Evolutionary conservation across 352 stramenopile species (phyloP), one percentile per base, ranked within the genome.

Genomic region (Globisporangium orthogonon): DNA sequence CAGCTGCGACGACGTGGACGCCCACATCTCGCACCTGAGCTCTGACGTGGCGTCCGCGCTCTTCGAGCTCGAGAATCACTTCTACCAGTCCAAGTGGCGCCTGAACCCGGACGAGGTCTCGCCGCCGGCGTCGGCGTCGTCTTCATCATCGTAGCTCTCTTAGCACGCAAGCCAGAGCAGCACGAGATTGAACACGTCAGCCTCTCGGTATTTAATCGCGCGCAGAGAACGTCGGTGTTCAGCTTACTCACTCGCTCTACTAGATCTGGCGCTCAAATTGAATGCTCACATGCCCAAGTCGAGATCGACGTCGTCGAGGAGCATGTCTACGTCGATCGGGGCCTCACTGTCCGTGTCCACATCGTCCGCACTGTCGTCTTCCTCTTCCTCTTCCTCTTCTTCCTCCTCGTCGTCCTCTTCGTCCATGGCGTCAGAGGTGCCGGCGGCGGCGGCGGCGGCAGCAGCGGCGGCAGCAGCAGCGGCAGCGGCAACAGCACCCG

Each of bases 31-130:
- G 33, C 81, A 93, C 63, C 65, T 93, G 52, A 89, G 74, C 59
- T 77, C 80, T 4, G 83, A 93, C 68, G 81, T 93, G 14, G 83
- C 78, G 53, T 89, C 80, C 23, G 83, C 80, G 41, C 62, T 93
- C 39, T 91, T 90, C 54, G 83, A 93, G 65, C 66, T 93, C 7
- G 80, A 93, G 67, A 86, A 82, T 50, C 83, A 93, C 62, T 93
- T 77, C 52, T 90, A 90, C 63, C 83, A 91, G 63, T 89, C 78
- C 66, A 89, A 89, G 58, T 93, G 83, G 83, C 69, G 80, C 13
- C 29, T 82, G 9, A 63, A 62, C 50, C 43, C 60, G 17, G 60
- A 61, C n/a, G 49, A 54, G 5, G 31, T 33, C 35, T 5, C 50
- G 3, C 10, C 23, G 41, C 13, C 6, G 30, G 17, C 41, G 7